phyloP scores from a whole-genome alignment of 1,284 basidiomycete genomes.

The Tylopilus sp. region DNA sequence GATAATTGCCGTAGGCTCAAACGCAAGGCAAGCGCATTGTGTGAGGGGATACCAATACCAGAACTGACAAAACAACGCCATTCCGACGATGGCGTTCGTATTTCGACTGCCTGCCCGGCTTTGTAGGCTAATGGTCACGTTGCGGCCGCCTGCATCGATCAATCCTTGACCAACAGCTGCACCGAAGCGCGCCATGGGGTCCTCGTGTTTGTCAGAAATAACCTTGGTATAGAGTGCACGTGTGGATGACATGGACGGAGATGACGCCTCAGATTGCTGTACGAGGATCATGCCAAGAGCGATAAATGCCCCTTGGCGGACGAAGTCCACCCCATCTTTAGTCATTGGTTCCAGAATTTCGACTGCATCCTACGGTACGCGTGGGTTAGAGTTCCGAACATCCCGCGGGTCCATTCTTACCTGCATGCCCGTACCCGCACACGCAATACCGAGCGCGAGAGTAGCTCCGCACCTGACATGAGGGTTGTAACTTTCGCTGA shows the following conservation, averaged over 20 bases:
- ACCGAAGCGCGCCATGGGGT: conserved; percentile 95
- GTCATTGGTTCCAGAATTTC: conserved; percentile 96
- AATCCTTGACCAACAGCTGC: conserved; percentile 92
- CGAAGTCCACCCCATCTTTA: conserved; percentile 94
- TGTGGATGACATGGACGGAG: conserved; percentile 74
- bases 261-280: conserved; percentile 88
- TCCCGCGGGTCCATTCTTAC: conserved; percentile 35
- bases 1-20: conserved; percentile 92
- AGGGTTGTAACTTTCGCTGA: conserved; percentile 98
- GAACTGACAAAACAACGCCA: conserved; percentile 95
- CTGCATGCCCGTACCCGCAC: conserved; percentile 93
- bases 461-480: conserved; percentile 96
- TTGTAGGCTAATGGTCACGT: conserved; percentile 89
- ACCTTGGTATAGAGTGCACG: conserved; percentile 86
- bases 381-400: conserved; percentile 1
- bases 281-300: conserved; percentile 94
- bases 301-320: conserved; percentile 95
- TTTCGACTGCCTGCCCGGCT: conserved; percentile 89
- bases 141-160: conserved; percentile 94
- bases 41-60: conserved; percentile 99
- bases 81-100: conserved; percentile 90
- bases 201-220: conserved; percentile 92
- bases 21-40: conserved; percentile 88
- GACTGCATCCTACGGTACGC: conserved; percentile 69
- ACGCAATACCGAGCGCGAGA: conserved; percentile 90